Conservation (phyloP, 2,329 filamentous ascomycete genomes). For the Penicillium hordei region DNA sequence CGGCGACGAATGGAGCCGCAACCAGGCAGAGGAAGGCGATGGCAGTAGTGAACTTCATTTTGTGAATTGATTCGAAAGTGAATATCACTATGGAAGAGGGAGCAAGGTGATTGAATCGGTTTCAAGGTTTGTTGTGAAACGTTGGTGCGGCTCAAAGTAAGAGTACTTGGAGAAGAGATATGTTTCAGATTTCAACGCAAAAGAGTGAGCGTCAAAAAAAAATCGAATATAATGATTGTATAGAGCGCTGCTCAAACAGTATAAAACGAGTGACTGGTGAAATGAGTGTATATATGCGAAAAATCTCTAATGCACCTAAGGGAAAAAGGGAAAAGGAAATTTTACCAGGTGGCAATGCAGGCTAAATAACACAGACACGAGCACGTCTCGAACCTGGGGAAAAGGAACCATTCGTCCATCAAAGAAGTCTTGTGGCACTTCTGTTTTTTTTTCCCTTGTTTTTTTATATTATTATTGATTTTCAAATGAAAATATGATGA, state of each 20-base stretch:
- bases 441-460: neutral
- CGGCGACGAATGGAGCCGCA: constrained; percentile 33
- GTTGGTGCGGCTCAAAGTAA: neutral
- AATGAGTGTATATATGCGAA: constrained; percentile 17
- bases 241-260: constrained; percentile 28
- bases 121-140: neutral
- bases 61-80: constrained; percentile 13
- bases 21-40: constrained; percentile 38
- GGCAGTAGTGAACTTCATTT: constrained; percentile 40
- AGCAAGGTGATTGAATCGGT: neutral
- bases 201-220: constrained; percentile 27
- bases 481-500: neutral
- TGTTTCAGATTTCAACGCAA: constrained; percentile 20
- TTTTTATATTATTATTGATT: constrained; percentile 13
- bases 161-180: neutral
- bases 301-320: constrained; percentile 20
- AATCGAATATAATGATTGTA: constrained; percentile 27
- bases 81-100: neutral
- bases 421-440: constrained; percentile 6
- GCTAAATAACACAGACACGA: constrained; percentile 16
- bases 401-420: constrained; percentile 4
- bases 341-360: constrained; percentile 23
- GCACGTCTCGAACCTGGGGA: constrained; percentile 9
- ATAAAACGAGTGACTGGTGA: constrained; percentile 20
- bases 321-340: constrained; percentile 12